Base-by-base conservation (phyloP, 371 early-diverging fungal genomes). In the Mucor velutinosus region DNA sequence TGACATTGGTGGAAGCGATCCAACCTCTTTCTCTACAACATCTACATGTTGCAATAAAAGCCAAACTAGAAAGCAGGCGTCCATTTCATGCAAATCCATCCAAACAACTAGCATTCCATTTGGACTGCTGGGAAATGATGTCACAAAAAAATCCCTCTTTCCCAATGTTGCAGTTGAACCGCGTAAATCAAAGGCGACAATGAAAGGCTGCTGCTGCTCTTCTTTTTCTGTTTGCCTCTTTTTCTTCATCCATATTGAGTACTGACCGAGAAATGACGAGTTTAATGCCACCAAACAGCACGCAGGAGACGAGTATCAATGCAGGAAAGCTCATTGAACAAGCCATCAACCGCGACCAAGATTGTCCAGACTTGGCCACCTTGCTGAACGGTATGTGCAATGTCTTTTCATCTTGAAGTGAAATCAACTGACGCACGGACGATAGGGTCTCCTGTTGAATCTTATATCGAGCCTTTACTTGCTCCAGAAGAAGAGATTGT, bases 401-500 rank as follows among this genome's bases (percentile, higher is more conserved):
- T 27, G 12, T 15, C 10, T 10, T 8, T 29, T 10, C 14, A 29
- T 29, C 30, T 29, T 15, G 0, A 12, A 7, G n/a, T n/a, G n/a
- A 29, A 27, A 55, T 29, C 27, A 29, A 55, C n/a, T 17, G 41
- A 41, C 57, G 19, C 3, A 33, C 10, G 37, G 37, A 35, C 1
- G 8, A 62, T 58, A 76, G 77, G 57, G 53, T 68, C 72, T 5
- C 65, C 72, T 8, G 69, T 77, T 14, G 77, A 74, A 23, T 27
- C 47, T n/a, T 66, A 67, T 45, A 66, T 64, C 14, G 58, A 65
- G 30, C 73, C 67, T n/a, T 43, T 67, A 17, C 49, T 41, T 30
- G 56, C 73, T 1, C 75, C 79, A 3, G 79, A 80, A 73, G 82
- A 83, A 63, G 77, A 88, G 60, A 83, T 90, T 39, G 65, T 77